Conservation (phyloP, 2,329 filamentous ascomycete genomes). For the Trichophaea hybrida region DNA sequence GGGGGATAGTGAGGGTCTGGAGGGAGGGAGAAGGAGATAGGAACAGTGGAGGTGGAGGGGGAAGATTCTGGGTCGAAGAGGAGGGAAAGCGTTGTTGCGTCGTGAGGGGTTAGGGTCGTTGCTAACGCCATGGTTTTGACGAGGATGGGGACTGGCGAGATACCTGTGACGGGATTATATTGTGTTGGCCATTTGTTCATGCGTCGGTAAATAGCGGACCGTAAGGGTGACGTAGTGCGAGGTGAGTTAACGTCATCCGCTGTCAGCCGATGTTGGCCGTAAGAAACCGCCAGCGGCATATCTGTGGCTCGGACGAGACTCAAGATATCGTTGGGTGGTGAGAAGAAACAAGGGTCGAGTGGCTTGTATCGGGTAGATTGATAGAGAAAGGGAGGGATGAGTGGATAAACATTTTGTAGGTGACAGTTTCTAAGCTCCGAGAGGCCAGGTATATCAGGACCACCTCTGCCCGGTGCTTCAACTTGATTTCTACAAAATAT, state of each 20-base stretch:
- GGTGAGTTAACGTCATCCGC: constrained; percentile 1
- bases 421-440: neutral
- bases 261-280: constrained; percentile 6
- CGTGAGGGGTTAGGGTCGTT: constrained; percentile 40
- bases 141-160: neutral
- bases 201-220: neutral
- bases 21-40: constrained; percentile 39
- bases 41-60: constrained; percentile 38
- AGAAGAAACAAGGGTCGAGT: too few species aligned
- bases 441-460: too few species aligned
- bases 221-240: neutral
- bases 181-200: too few species aligned
- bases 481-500: too few species aligned
- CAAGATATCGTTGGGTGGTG: too few species aligned
- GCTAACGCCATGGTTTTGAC: constrained; percentile 35
- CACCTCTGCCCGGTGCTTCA: too few species aligned
- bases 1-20: constrained; percentile 29
- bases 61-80: constrained; percentile 50
- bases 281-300: neutral
- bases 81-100: constrained; percentile 49
- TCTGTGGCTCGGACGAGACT: neutral
- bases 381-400: neutral
- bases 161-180: neutral
- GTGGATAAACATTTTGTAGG: neutral
- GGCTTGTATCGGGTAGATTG: too few species aligned